Base-by-base conservation (phyloP, 257 asterid genomes). In the Pogostemon cablin region DNA sequence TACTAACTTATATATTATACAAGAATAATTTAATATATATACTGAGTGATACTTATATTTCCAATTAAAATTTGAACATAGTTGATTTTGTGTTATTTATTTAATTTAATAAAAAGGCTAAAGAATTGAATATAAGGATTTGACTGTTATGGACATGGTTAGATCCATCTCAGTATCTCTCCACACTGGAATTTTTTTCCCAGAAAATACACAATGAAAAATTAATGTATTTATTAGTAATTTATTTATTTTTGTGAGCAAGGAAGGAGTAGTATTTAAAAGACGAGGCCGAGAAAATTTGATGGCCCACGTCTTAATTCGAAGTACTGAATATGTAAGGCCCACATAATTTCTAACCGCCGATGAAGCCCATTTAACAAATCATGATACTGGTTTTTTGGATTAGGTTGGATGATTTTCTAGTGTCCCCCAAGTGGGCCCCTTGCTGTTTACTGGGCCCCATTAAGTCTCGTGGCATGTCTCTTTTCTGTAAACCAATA, bases 281-380 rank as follows among this genome's bases (percentile, higher is more conserved):
- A 56, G 72, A 48, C 53, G 86, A 76, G 83, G 90, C 38, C 47
- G 37, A 71, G 72, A 58, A 34, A 55, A 15, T 9, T 38, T 1
- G 4, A 35, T 75, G 87, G 86, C 74, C 84, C 85, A 76, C 79
- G 4, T 71, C 40, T 40, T 62, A 72, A 77, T 56, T 61, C 37
- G 62, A 32, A 35, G 53, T 54, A 57, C 40, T 4, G 61, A n/a
- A 46, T 5, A 1, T 2, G 9, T n/a, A 6, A 73, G 88, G 84
- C 81, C 86, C 78, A 74, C 81, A 40, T 46, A 35, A 53, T 48
- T 58, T 46, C 41, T 17, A 34, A 61, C 60, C 64, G 9, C 40
- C 37, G 1, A 37, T 34, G 34, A 50, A 73, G 87, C 90, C 90
- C 90, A 81, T 69, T 63, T 68, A 75, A 78, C 77, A 72, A 57